Evolutionary conservation across 1,139 yeast genomes (phyloP), one percentile per base, ranked within the genome.

Genomic region (Taphrina wiesneri): DNA sequence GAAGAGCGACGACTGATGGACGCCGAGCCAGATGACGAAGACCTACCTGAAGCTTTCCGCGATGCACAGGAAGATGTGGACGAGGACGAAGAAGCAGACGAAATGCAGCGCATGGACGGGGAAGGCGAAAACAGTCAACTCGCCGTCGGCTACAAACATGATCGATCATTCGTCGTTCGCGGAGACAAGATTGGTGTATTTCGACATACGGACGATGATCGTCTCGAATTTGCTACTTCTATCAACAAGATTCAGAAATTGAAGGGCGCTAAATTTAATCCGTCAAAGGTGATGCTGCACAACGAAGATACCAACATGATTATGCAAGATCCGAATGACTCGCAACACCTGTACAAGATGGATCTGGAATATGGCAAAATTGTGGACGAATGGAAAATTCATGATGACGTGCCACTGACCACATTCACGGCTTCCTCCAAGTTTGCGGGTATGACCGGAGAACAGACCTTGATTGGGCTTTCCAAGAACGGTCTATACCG

Each of bases 131-230:
- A 88, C 74, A 82, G 85, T 63, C 85, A 84, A 34, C 79, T 91
- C 70, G 85, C 88, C 0, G 86, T 90, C 19, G 93, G 96, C 0
- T 83, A 79, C 69, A 82, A 83, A 64, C 86, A 85, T 70, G 86
- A 88, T 73, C 81, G 95, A 43, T 82, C 96, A 0, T 91, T 82
- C 74, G 93, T 91, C 34, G 86, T 88, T 0, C 83, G 96, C 70
- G 96, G 92, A 7, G 79, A 89, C 74, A 85, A 84, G 71, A 79
- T 91, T 65, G 97, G 97, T 25, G 92, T 91, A 4, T 90, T 90
- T 77, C 85, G 82, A 72, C 83, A 86, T 30, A 81, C 81, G 34
- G 82, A 79, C 13, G 80, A 79, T 30, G 82, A 82, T 63, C 61
- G 65, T 19, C 76, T 90, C 56, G 82, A 85, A 67, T 90, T 83